phyloP scores from a whole-genome alignment of 192 early-diverging fungal genomes.

The Backusella macrospora region DNA sequence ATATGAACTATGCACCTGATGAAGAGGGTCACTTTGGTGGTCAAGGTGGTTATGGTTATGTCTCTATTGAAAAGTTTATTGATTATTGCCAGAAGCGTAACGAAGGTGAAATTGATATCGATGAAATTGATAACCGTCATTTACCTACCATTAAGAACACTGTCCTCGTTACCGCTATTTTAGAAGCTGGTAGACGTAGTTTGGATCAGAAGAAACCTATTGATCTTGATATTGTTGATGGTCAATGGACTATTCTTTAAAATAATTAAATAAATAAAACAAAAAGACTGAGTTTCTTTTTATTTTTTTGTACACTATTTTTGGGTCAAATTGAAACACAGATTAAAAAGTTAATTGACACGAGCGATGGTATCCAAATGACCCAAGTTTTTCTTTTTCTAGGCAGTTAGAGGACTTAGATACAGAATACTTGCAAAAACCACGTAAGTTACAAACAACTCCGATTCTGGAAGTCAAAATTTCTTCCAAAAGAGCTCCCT shows the following conservation, averaged over 20 bases:
- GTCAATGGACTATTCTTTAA: slow-evolving; percentile 28
- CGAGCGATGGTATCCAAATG: too few relatives aligned
- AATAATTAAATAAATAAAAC: background rate
- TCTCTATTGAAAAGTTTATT: slow-evolving; percentile 39
- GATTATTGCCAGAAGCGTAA: slow-evolving; percentile 41
- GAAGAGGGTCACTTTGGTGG: slow-evolving; percentile 46
- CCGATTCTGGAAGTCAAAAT: too few relatives aligned
- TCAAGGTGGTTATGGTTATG: slow-evolving; percentile 46
- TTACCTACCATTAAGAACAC: slow-evolving; percentile 46
- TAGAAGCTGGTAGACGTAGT: slow-evolving; percentile 50
- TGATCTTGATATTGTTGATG: slow-evolving; percentile 21
- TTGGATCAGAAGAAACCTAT: slow-evolving; percentile 38
- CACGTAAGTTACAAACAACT: too few relatives aligned
- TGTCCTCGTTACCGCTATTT: slow-evolving; percentile 44
- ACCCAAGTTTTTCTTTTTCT: too few relatives aligned
- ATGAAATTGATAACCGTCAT: slow-evolving; percentile 35
- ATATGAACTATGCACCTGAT: slow-evolving; percentile 51
- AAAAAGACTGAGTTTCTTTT: background rate
- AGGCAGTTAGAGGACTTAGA: too few relatives aligned
- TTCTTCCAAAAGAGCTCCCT: too few relatives aligned
- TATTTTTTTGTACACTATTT: too few relatives aligned
- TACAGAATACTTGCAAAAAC: too few relatives aligned
- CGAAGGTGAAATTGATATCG: slow-evolving; percentile 14
- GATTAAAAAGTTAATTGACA: too few relatives aligned
- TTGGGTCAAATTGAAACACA: too few relatives aligned